phyloP scores from a whole-genome alignment of 805 yeast genomes.

The Spathaspora boniae region DNA sequence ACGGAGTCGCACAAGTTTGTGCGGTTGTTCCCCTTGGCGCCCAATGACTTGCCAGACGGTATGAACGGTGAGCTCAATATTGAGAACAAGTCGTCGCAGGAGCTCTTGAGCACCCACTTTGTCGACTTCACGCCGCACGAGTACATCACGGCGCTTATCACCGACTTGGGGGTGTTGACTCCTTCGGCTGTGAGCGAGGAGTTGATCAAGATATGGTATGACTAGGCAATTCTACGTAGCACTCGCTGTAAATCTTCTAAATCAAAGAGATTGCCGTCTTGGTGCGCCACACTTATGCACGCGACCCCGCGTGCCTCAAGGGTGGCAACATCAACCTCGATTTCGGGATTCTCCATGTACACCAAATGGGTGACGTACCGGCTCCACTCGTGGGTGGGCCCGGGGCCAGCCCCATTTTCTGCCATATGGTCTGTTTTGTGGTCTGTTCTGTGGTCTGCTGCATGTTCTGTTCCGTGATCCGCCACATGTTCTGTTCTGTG shows the following conservation, averaged over 20 bases:
- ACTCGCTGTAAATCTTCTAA: slow-evolving; percentile 34
- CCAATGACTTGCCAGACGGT: slow-evolving; percentile 76
- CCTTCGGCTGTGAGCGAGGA: slow-evolving; percentile 99
- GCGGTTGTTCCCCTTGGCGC: slow-evolving; percentile 89
- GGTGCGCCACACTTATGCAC: slow-evolving; percentile 41
- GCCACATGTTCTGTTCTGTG: slow-evolving; percentile 9
- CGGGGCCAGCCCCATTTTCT: no score
- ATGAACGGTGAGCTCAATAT: slow-evolving; percentile 17
- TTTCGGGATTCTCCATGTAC: slow-evolving; percentile 48
- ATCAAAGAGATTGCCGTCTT: slow-evolving; percentile 35
- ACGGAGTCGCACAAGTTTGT: slow-evolving; percentile 96
- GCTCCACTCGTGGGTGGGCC: slow-evolving; percentile 30
- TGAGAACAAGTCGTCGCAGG: slow-evolving; percentile 20
- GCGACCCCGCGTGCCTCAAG: slow-evolving; percentile 43
- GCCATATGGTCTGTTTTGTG: no score
- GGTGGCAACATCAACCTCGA: slow-evolving; percentile 43
- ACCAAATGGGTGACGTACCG: slow-evolving; percentile 62
- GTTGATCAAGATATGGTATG: slow-evolving; percentile 96
- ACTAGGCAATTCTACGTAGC: slow-evolving; percentile 39
- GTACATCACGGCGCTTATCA: slow-evolving; percentile 89
- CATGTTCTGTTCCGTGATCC: no score
- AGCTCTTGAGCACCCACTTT: slow-evolving; percentile 27
- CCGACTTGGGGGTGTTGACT: slow-evolving; percentile 94
- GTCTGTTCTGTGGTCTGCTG: no score
- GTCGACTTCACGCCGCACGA: slow-evolving; percentile 96